These are phyloP conservation scores for Citrullus colocynthis DNA, from an alignment of 306 rosid genomes.

Conservation along the genomic window DNA sequence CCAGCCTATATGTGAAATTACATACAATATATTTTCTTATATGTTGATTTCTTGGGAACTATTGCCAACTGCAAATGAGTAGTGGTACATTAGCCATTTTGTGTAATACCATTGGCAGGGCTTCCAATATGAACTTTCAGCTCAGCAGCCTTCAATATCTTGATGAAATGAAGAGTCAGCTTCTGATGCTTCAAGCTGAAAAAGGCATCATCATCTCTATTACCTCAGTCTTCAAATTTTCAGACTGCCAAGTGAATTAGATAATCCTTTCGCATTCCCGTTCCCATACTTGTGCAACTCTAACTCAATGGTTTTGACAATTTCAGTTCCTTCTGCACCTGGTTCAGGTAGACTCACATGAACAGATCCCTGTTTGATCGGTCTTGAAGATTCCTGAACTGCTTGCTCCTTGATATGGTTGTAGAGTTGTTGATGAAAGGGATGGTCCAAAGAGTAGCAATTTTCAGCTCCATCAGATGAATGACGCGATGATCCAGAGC, in stretches of 20 bases:
- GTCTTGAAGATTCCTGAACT: slow-evolving; percentile 23
- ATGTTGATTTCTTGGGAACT: slow-evolving; percentile 6
- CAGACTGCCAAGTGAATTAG: slow-evolving; percentile 27
- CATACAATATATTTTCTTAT: slow-evolving; percentile 16
- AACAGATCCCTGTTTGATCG: slow-evolving; percentile 76
- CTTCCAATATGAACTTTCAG: background rate
- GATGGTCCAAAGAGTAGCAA: slow-evolving; percentile 77
- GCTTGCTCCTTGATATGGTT: slow-evolving; percentile 54
- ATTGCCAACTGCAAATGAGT: slow-evolving; percentile 1
- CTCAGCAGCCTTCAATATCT: background rate
- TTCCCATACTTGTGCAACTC: slow-evolving; percentile 43
- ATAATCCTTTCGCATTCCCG: slow-evolving; percentile 7
- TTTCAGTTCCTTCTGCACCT: slow-evolving; percentile 35
- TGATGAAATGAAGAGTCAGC: background rate
- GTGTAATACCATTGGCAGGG: slow-evolving; percentile 1
- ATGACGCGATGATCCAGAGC: slow-evolving; percentile 72
- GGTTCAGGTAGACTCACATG: slow-evolving; percentile 74
- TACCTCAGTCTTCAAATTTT: slow-evolving; percentile 11
- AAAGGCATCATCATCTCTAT: background rate
- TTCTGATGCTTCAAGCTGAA: background rate
- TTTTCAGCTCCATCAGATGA: slow-evolving; percentile 33
- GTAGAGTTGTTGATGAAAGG: slow-evolving; percentile 81
- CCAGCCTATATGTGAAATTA: slow-evolving; percentile 24
- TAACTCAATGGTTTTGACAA: slow-evolving; percentile 49
- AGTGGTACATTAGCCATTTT: background rate